Evolutionary conservation across 495 filamentous ascomycete genomes (phyloP).

Genomic region (Aspergillus funiculosus): DNA sequence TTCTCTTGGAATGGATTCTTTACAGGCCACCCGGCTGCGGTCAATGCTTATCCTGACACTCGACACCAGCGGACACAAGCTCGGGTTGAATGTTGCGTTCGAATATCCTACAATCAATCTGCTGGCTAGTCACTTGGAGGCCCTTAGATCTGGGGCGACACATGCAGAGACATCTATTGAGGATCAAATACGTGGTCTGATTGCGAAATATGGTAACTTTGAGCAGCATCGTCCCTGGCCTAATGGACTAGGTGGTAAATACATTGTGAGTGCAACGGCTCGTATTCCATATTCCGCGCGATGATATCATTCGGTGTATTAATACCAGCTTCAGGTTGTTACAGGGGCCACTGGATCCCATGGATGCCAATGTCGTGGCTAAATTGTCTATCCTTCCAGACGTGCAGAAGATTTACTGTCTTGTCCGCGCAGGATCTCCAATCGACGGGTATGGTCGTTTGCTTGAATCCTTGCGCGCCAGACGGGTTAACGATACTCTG

Average conservation of each 20-base stretch:
- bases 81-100: conserved; percentile 45
- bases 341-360: conserved; percentile 26
- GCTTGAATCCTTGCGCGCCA: conserved; percentile 39
- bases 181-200: conserved; percentile 30
- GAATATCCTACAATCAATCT: conserved; percentile 39
- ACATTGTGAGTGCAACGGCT: conserved; percentile 15
- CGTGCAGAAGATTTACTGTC: conserved; percentile 47
- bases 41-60: conserved; percentile 29
- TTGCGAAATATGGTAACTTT: conserved; percentile 37
- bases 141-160: conserved; percentile 21
- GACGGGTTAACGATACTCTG: conserved; percentile 23
- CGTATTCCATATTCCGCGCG: too few relatives aligned
- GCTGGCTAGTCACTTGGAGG: conserved; percentile 28
- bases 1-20: conserved; percentile 48
- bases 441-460: conserved; percentile 46
- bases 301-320: too few relatives aligned
- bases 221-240: conserved; percentile 27
- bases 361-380: conserved; percentile 21
- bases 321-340: conserved; percentile 16
- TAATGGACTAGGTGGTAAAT: conserved; percentile 16
- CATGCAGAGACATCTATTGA: conserved; percentile 24
- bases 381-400: conserved; percentile 18
- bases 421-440: conserved; percentile 47
- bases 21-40: conserved; percentile 48
- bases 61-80: conserved; percentile 22